Conservation (phyloP, 495 filamentous ascomycete genomes). For the Penicillium desertorum region DNA sequence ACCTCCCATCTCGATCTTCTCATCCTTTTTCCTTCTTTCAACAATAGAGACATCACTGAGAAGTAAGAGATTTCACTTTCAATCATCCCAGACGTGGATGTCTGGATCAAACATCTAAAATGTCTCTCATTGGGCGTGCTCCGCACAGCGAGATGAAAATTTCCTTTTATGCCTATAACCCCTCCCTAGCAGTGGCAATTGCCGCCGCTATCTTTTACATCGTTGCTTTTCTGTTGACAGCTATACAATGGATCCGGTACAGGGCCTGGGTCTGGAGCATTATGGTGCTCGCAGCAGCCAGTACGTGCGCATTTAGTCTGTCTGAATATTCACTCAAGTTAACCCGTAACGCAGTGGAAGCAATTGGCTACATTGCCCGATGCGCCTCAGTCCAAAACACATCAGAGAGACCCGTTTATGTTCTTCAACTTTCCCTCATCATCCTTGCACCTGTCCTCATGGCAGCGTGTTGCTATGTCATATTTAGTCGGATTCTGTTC, state of each 20-base stretch:
- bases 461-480: conserved; percentile 56
- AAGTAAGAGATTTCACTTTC: not conserved
- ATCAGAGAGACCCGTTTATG: conserved; percentile 28
- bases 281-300: conserved; percentile 45
- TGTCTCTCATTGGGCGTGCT: not conserved
- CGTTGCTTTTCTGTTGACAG: conserved; percentile 35
- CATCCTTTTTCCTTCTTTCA: not conserved
- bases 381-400: conserved; percentile 36
- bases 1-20: not conserved
- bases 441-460: conserved; percentile 46
- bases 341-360: conserved; percentile 39
- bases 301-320: conserved; percentile 26
- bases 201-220: conserved; percentile 52
- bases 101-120: not conserved
- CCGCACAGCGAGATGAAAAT: not conserved
- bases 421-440: conserved; percentile 40
- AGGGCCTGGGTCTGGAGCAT: conserved; percentile 47
- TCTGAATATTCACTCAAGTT: not conserved
- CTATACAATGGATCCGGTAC: conserved; percentile 42
- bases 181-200: conserved; percentile 47
- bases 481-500: conserved; percentile 52
- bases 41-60: not conserved
- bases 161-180: conserved; percentile 48
- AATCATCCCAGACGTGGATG: not conserved
- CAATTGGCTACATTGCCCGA: conserved; percentile 45